These are phyloP conservation scores for Vigna nakashimae DNA, from an alignment of 306 rosid genomes.

Conservation along the genomic window DNA sequence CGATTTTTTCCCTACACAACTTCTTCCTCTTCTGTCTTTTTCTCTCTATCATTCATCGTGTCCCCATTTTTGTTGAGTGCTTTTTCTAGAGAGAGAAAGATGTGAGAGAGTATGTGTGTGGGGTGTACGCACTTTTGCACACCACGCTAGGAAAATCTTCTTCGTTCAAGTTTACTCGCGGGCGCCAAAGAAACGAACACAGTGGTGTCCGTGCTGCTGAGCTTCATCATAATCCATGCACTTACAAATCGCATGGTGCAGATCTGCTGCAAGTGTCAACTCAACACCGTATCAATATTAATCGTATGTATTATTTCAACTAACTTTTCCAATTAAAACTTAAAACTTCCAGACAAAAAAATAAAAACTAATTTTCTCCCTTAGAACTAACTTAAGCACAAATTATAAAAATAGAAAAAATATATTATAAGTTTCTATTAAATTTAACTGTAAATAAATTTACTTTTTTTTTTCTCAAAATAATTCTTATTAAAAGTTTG, in stretches of 20 bases:
- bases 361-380: no score
- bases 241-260: conserved; percentile 12
- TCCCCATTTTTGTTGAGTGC: conserved; percentile 26
- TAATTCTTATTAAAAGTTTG: no score
- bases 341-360: no score
- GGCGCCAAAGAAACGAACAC: neutral
- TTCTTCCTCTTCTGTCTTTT: conserved; percentile 14
- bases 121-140: conserved; percentile 30
- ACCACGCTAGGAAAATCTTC: conserved; percentile 29
- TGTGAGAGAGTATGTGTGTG: conserved; percentile 39
- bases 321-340: no score
- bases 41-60: conserved; percentile 4
- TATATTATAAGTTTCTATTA: no score
- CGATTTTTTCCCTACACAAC: conserved; percentile 11
- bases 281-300: neutral
- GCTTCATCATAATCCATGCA: neutral
- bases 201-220: neutral
- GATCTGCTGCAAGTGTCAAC: neutral
- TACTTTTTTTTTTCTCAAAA: no score
- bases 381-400: no score
- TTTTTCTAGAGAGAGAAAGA: conserved; percentile 16
- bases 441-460: no score
- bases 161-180: conserved; percentile 36
- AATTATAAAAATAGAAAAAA: no score
- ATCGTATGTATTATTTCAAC: no score